Conservation (phyloP, 1,284 basidiomycete genomes). For the Melampsora americana region DNA sequence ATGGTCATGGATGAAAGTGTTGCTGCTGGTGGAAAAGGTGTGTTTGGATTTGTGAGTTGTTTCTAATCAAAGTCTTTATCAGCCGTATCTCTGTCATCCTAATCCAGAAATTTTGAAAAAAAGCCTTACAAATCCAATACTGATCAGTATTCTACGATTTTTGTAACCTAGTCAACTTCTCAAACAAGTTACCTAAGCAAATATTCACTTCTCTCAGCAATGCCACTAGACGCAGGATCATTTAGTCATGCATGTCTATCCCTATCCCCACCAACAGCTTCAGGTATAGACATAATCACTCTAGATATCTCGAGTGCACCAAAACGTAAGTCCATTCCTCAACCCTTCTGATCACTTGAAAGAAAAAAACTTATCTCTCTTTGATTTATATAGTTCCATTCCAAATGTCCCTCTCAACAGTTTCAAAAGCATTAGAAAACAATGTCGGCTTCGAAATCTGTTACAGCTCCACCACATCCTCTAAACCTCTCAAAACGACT, state of each 20-base stretch:
- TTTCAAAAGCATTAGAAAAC: constrained; percentile 19
- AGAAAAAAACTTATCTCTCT: too few species aligned
- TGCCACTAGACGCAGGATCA: constrained; percentile 6
- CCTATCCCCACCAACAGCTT: constrained; percentile 11
- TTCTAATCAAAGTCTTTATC: too few species aligned
- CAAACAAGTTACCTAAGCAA: constrained; percentile 17
- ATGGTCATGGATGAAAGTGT: constrained; percentile 27
- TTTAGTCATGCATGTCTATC: constrained; percentile 35
- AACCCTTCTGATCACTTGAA: not conserved
- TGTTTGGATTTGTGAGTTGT: constrained; percentile 33
- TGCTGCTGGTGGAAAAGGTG: constrained; percentile 10
- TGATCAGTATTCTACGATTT: too few species aligned
- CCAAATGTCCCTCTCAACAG: constrained; percentile 22
- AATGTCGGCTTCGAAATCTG: constrained; percentile 10
- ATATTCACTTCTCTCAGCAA: constrained; percentile 18
- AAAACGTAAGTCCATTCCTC: constrained; percentile 6
- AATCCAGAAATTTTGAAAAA: too few species aligned
- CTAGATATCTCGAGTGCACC: constrained; percentile 9
- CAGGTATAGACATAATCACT: constrained; percentile 22
- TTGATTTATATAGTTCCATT: constrained; percentile 37
- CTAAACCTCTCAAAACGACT: not conserved
- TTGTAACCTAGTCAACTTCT: not conserved
- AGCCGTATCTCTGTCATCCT: too few species aligned
- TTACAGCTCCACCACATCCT: constrained; percentile 7
- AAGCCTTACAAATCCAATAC: too few species aligned